phyloP scores from a whole-genome alignment of 768 basidiomycete genomes.

The Mrakia blollopis region DNA sequence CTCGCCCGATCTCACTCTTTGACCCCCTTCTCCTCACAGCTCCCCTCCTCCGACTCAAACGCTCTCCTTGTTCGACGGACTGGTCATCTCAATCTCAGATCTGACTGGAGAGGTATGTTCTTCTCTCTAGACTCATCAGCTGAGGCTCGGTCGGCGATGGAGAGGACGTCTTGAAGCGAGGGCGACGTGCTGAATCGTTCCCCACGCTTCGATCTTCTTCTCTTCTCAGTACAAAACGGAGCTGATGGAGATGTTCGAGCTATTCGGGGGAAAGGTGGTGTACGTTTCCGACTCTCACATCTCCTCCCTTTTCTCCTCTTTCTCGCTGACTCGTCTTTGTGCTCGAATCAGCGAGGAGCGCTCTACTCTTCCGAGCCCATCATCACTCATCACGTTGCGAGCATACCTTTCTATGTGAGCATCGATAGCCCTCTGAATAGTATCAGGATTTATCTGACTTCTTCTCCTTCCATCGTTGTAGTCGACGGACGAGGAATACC shows the following conservation, averaged over 20 bases:
- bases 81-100: no score
- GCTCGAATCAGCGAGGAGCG: not conserved
- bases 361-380: not conserved
- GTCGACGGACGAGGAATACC: not conserved
- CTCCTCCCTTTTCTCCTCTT: no score
- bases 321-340: not conserved
- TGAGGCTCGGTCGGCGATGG: not conserved
- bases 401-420: not conserved
- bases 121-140: not conserved
- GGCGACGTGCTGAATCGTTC: no score
- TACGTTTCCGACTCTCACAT: no score
- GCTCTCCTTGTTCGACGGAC: no score
- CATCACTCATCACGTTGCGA: not conserved
- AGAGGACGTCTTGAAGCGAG: no score
- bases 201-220: not conserved
- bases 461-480: no score
- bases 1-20: no score
- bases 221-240: not conserved
- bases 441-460: no score
- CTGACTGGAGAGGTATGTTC: not conserved
- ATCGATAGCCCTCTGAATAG: no score
- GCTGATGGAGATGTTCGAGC: not conserved
- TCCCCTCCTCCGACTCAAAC: no score
- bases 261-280: not conserved
- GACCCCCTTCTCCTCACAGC: no score